Conservation (phyloP, 768 basidiomycete species). For the Lactarius quietus region DNA sequence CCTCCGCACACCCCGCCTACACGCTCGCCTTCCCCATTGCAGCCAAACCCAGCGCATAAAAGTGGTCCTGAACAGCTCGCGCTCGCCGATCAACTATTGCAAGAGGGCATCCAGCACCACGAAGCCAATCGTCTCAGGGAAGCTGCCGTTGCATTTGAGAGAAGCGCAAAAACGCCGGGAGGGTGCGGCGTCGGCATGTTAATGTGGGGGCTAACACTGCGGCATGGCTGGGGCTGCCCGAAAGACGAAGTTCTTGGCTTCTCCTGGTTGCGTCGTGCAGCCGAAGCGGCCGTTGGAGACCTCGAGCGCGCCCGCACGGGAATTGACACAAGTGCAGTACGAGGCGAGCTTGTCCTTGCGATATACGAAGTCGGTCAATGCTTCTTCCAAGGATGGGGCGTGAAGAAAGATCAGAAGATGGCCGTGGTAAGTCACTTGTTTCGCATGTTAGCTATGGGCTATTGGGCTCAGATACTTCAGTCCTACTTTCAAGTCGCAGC, state of each 20-base stretch:
- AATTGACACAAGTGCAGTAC: conserved; percentile 51
- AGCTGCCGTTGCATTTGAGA: conserved; percentile 72
- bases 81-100: conserved; percentile 62
- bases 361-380: conserved; percentile 92
- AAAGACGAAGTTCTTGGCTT: conserved; percentile 79
- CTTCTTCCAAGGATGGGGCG: conserved; percentile 92
- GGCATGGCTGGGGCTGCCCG: conserved; percentile 85
- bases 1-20: conserved; percentile 10
- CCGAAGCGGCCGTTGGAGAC: conserved; percentile 74
- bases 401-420: conserved; percentile 85
- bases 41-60: conserved; percentile 17
- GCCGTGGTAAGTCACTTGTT: conserved; percentile 55
- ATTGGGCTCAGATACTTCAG: conserved; percentile 35
- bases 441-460: neutral
- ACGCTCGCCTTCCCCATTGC: conserved; percentile 1
- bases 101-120: conserved; percentile 74
- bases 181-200: conserved; percentile 89
- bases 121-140: conserved; percentile 67
- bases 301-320: conserved; percentile 60
- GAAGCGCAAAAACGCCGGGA: conserved; percentile 65
- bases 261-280: conserved; percentile 78
- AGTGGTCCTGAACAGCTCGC: conserved; percentile 31
- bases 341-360: conserved; percentile 78
- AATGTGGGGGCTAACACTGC: conserved; percentile 83
- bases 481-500: conserved; percentile 86